Conservation (phyloP, 305 asterid species). For the Solanum chacoense region DNA sequence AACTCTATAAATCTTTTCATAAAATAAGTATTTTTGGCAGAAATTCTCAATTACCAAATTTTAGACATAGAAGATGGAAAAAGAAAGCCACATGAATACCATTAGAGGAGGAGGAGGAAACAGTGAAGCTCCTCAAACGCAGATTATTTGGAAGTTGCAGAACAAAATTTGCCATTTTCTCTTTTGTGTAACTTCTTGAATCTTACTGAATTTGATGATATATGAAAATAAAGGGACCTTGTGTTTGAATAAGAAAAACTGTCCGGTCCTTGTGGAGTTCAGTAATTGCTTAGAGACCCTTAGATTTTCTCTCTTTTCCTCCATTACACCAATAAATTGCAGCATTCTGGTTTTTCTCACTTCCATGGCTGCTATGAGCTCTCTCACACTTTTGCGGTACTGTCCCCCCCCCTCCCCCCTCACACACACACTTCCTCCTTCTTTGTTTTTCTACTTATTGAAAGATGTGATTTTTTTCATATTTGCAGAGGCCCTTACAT, state of each 20-base stretch:
- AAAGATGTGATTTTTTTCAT: neutral
- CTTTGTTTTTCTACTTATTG: neutral
- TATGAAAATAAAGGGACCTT: neutral
- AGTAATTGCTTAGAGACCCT: neutral
- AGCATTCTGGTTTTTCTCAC: neutral
- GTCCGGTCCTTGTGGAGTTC: neutral
- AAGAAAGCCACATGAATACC: slow-evolving; percentile 17
- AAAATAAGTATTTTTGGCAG: neutral
- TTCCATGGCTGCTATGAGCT: slow-evolving; percentile 30
- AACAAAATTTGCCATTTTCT: slow-evolving; percentile 40
- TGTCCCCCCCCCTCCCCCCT: neutral
- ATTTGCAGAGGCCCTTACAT: slow-evolving; percentile 37
- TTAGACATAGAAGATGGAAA: neutral
- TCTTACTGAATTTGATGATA: neutral
- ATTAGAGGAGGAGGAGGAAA: slow-evolving; percentile 42
- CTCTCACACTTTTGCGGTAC: slow-evolving; percentile 42
- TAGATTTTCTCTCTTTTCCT: neutral
- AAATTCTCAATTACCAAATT: neutral
- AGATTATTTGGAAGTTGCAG: slow-evolving; percentile 34
- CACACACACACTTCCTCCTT: neutral
- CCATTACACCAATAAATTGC: neutral
- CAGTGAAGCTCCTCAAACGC: slow-evolving; percentile 26
- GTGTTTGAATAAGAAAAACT: neutral
- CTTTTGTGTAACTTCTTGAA: neutral
- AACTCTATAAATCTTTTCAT: neutral